phyloP scores from a whole-genome alignment of 2,329 filamentous ascomycete genomes.

The Penicillium expansum region DNA sequence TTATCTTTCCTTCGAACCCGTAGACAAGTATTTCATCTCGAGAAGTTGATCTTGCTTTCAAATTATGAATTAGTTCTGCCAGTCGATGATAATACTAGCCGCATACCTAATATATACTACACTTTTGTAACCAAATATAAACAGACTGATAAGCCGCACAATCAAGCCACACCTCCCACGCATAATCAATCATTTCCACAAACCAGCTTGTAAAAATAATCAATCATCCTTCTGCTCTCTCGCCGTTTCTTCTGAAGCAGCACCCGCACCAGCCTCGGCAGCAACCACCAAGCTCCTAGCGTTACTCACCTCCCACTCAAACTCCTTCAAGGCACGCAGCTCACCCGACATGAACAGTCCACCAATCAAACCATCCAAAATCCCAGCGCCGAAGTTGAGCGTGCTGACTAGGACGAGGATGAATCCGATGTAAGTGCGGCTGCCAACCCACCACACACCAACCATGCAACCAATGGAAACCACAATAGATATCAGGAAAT shows the following conservation, averaged over 20 bases:
- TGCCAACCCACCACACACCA: constrained; percentile 75
- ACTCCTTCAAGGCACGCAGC: constrained; percentile 78
- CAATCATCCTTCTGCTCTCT: not conserved
- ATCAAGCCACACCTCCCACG: not conserved
- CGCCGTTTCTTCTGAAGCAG: not conserved
- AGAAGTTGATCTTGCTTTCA: not conserved
- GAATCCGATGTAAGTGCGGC: constrained; percentile 74
- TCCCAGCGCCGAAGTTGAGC: constrained; percentile 71
- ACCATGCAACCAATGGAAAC: constrained; percentile 72
- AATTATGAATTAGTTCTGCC: constrained; percentile 8
- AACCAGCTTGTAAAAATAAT: not conserved
- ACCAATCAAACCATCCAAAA: constrained; percentile 81
- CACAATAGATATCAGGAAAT: constrained; percentile 68
- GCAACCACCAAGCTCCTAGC: constrained; percentile 46
- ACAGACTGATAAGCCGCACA: not conserved
- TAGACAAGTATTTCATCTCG: not conserved
- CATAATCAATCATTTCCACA: not conserved
- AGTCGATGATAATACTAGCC: not conserved
- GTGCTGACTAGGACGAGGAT: constrained; percentile 75
- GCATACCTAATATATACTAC: not conserved
- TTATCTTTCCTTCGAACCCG: not conserved
- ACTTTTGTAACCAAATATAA: not conserved
- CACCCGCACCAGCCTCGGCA: constrained; percentile 6
- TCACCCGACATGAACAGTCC: constrained; percentile 84
- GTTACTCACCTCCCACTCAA: constrained; percentile 86